Conservation (phyloP, 202 grass and related monocot species). For the Sporobolus alterniflorus region DNA sequence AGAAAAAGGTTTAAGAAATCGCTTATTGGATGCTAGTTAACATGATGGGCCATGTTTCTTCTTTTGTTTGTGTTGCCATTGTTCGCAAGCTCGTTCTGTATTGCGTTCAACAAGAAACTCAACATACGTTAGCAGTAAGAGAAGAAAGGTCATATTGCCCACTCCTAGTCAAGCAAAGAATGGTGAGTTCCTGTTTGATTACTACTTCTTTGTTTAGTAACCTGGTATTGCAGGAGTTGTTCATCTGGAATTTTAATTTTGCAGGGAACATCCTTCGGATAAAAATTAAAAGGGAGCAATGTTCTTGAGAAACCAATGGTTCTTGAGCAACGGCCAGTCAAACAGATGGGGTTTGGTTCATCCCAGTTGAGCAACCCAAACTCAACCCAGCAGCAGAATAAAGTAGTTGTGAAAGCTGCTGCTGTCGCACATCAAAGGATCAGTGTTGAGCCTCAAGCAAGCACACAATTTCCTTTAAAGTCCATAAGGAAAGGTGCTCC, state of each 20-base stretch:
- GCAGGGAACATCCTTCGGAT: conserved; percentile 50
- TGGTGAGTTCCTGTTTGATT: conserved; percentile 36
- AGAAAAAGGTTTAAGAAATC: no score
- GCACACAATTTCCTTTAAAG: not conserved
- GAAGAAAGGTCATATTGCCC: conserved; percentile 48
- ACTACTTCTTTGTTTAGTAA: not conserved
- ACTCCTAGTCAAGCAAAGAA: conserved; percentile 55
- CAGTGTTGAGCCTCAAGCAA: not conserved
- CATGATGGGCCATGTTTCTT: no score
- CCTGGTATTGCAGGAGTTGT: not conserved
- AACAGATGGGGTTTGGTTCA: conserved; percentile 17
- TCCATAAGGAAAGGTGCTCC: not conserved
- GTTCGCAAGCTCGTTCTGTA: no score
- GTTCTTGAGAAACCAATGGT: conserved; percentile 17
- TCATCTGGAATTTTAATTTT: conserved; percentile 1
- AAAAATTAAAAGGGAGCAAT: conserved; percentile 41
- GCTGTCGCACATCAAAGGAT: not conserved
- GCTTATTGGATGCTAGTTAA: no score
- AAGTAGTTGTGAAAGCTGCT: not conserved
- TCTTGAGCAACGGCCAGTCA: conserved; percentile 1
- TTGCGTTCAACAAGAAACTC: no score
- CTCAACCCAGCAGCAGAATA: not conserved
- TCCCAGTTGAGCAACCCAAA: conserved; percentile 20
- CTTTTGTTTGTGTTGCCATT: no score
- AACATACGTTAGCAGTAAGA: conserved; percentile 23